Evolutionary conservation across 2,329 filamentous ascomycete species (phyloP), one percentile per base, ranked within the genome.

Genomic region (Cytospora mali): DNA sequence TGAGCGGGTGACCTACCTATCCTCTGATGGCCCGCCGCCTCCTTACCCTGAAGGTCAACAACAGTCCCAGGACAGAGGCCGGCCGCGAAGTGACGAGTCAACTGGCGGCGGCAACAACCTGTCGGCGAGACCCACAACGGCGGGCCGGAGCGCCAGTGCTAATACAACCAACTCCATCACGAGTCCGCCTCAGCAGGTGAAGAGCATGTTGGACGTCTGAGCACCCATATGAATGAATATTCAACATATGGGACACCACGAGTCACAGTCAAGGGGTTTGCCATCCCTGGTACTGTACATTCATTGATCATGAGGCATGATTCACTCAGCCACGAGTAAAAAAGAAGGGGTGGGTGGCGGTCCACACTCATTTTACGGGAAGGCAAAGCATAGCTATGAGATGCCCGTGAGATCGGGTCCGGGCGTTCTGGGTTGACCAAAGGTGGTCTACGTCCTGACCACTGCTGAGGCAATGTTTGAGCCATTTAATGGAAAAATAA

Each of bases 151-250:
- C 58, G 72, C 75, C 49, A 84, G 81, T 66, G 75, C 76, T 1
- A 76, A 73, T 52, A 83, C 82, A 39, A 74, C 73, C n/a, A 72
- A 76, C 52, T 84, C 82, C 6, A 73, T 80, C 14, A 75, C 71
- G 7, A 75, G 71, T n/a, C 79, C 78, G 59, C 81, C 83, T n/a
- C 81, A 84, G 69, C 79, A 84, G 68, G 73, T 86, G 6, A 77
- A 75, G 68, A 86, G 84, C 69, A 87, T 87, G 84, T 67, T 87
- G 68, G 84, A 87, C 68, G 69, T 86, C 16, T 86, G 72, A 71
- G 33, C 11, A n/a, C 23, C 14, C 10, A 7, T 5, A 35, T 21
- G 39, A 21, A 21, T 29, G 5, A 4, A n/a, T 28, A 1, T 1
- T 18, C 4, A 14, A 16, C n/a, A n/a, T 49, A 25, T 29, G 6